A percentile compares a stretch with the other conserved stretches of the same genome.
phyloP scores from a whole-genome alignment of 306 rosid genomes.

The Cajanus cajan region DNA sequence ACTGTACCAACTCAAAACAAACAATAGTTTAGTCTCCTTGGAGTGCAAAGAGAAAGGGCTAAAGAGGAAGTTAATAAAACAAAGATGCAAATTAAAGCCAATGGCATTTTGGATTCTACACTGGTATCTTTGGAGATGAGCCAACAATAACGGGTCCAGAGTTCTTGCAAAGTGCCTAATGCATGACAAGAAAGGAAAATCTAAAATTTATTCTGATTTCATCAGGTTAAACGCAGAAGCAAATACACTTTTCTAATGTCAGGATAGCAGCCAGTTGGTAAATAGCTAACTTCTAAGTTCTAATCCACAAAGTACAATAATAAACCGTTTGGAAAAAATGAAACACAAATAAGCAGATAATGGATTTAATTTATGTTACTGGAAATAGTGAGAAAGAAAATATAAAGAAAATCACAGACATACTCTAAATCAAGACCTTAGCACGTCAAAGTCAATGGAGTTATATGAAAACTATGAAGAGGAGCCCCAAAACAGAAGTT shows the following conservation, averaged over 20 bases:
- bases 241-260: neutral
- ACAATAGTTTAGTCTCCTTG: conserved; percentile 5
- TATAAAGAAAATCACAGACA: neutral
- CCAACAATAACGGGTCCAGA: neutral
- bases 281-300: conserved; percentile 17
- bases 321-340: neutral
- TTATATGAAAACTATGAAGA: neutral
- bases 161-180: neutral
- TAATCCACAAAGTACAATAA: neutral
- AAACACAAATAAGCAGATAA: neutral
- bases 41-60: neutral
- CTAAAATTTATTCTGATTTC: neutral
- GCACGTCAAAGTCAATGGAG: neutral
- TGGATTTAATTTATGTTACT: neutral
- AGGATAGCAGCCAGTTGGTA: neutral
- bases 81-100: neutral
- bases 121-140: neutral
- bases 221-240: neutral
- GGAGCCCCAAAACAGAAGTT: neutral
- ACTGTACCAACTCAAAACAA: neutral
- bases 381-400: neutral
- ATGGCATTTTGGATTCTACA: neutral
- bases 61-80: neutral
- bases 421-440: neutral
- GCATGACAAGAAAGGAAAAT: neutral